Evolutionary conservation across 306 rosid species (phyloP).

Genomic region (Pterocarpus santalinus): DNA sequence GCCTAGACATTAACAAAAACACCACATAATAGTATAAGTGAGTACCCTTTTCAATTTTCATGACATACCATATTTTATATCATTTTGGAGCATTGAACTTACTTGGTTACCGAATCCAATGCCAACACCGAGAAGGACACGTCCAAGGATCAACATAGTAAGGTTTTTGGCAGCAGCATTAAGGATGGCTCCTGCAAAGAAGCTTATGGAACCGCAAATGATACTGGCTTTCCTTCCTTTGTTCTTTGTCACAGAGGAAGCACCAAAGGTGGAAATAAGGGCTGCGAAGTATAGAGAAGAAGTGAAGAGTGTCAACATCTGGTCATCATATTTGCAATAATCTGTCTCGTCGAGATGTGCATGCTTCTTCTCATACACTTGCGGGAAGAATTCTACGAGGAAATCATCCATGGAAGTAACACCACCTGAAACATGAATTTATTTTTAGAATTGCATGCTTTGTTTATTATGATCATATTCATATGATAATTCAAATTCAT

Average conservation of each 20-base stretch:
- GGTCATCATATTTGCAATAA: slow-evolving; percentile 88
- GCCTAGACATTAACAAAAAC: slow-evolving; percentile 63
- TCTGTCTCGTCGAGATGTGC: slow-evolving; percentile 75
- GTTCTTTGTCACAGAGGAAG: slow-evolving; percentile 60
- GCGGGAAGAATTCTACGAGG: slow-evolving; percentile 75
- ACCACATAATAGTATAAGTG: background rate
- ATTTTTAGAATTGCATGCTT: too few relatives aligned
- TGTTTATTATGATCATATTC: background rate
- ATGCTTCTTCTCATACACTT: slow-evolving; percentile 75
- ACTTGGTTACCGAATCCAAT: slow-evolving; percentile 93
- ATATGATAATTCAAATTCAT: too few relatives aligned
- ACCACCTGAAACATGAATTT: slow-evolving; percentile 65
- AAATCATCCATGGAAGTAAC: slow-evolving; percentile 98
- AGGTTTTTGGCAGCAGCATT: slow-evolving; percentile 71
- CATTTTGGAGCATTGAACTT: slow-evolving; percentile 17
- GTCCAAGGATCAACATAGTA: slow-evolving; percentile 71
- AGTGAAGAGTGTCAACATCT: slow-evolving; percentile 77
- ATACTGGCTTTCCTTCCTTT: slow-evolving; percentile 75
- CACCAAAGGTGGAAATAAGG: slow-evolving; percentile 73
- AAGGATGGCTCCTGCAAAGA: slow-evolving; percentile 70
- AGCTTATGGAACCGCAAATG: slow-evolving; percentile 73
- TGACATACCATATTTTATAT: background rate
- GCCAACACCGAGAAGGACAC: slow-evolving; percentile 73
- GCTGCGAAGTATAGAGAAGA: slow-evolving; percentile 87
- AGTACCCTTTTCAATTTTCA: background rate